Evolutionary conservation across 2,329 filamentous ascomycete genomes (phyloP).

Genomic region (Cytospora piceicola): DNA sequence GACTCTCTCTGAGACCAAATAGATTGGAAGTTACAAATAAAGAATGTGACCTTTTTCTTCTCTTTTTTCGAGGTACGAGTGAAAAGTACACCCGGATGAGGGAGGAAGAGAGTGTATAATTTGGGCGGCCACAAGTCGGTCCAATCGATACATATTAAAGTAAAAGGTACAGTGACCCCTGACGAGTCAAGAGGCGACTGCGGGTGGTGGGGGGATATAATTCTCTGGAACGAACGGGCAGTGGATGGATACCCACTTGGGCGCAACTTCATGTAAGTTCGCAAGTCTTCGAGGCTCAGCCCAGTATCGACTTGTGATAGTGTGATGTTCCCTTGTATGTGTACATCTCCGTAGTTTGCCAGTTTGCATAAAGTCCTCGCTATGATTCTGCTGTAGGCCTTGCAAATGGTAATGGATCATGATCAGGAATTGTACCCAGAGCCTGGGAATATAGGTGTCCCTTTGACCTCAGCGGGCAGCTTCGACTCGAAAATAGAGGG

Average conservation of each 20-base stretch:
- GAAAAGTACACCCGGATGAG: slow-evolving; percentile 18
- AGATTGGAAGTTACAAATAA: neutral
- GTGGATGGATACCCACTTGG: slow-evolving; percentile 9
- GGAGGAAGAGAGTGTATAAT: slow-evolving; percentile 24
- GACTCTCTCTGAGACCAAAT: neutral
- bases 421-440: neutral
- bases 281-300: slow-evolving; percentile 17
- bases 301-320: slow-evolving; percentile 11
- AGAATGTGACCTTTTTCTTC: neutral
- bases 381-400: neutral
- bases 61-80: slow-evolving; percentile 2
- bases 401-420: too few species aligned
- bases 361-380: neutral
- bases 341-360: neutral
- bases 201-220: slow-evolving; percentile 17
- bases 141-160: slow-evolving; percentile 33
- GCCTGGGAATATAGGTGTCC: neutral
- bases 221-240: neutral
- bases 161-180: slow-evolving; percentile 20
- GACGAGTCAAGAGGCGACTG: slow-evolving; percentile 12
- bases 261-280: slow-evolving; percentile 5
- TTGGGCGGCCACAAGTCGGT: slow-evolving; percentile 32
- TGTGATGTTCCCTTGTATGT: slow-evolving; percentile 3
- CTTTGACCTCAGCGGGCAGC: neutral
- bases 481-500: neutral